Percentiles rank a stretch among this genome's conserved stretches.
phyloP scores from a whole-genome alignment of 1,284 basidiomycete species.

The Tetrapyrgos nigripes region DNA sequence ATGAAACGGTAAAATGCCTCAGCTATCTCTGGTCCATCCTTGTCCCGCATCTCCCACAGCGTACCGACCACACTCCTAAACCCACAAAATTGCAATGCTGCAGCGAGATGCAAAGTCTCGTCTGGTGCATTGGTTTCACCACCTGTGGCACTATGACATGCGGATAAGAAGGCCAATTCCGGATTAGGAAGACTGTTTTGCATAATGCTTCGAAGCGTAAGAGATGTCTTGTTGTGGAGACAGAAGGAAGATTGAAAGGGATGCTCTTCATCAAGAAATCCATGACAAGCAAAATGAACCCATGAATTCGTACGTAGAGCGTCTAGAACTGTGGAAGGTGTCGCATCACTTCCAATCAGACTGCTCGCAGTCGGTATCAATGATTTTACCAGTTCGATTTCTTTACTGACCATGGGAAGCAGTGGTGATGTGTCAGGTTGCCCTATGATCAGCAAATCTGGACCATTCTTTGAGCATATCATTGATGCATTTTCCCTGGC shows the following conservation, averaged over 20 bases:
- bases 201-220: slow-evolving; percentile 22
- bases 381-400: slow-evolving; percentile 2
- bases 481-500: background rate
- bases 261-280: slow-evolving; percentile 21
- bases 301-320: slow-evolving; percentile 22
- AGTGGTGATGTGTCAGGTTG: background rate
- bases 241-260: slow-evolving; percentile 30
- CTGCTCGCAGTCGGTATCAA: slow-evolving; percentile 16
- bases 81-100: slow-evolving; percentile 38
- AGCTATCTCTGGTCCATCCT: slow-evolving; percentile 13
- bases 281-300: slow-evolving; percentile 39
- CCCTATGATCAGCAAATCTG: background rate
- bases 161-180: slow-evolving; percentile 40
- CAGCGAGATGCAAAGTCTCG: slow-evolving; percentile 39
- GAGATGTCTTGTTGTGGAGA: slow-evolving; percentile 23
- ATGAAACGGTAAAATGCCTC: slow-evolving; percentile 10
- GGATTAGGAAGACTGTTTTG: slow-evolving; percentile 23
- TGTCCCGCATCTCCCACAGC: slow-evolving; percentile 29
- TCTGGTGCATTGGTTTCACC: slow-evolving; percentile 25
- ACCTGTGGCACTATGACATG: slow-evolving; percentile 40
- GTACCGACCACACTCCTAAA: slow-evolving; percentile 38
- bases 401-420: background rate
- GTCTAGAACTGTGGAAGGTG: slow-evolving; percentile 21
- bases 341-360: slow-evolving; percentile 15
- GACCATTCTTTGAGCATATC: background rate